These are phyloP conservation scores for Pythium rhizo-oryzae DNA, from an alignment of 352 stramenopile species.

Conservation along the genomic window DNA sequence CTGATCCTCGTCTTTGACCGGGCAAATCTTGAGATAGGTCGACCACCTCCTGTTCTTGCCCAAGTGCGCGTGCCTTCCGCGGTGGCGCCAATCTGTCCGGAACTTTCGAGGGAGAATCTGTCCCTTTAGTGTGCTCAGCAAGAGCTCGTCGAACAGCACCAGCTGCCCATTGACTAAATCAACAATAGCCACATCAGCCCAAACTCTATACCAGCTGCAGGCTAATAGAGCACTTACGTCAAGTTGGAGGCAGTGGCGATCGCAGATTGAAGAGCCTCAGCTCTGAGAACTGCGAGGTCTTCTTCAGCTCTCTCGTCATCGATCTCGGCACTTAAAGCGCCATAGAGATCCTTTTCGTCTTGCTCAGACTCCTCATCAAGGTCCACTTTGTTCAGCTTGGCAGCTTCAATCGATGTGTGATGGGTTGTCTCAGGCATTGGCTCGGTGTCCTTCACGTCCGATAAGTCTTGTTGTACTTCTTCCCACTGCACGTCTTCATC, in stretches of 20 bases:
- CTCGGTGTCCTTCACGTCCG: neutral
- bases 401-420: too few species aligned
- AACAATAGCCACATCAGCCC: neutral
- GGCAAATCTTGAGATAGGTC: conserved; percentile 3
- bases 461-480: conserved; percentile 30
- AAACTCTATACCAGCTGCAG: neutral
- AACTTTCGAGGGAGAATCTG: neutral
- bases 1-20: neutral
- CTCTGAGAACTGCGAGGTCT: conserved; percentile 60
- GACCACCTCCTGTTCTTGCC: neutral
- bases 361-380: conserved; percentile 34
- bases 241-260: conserved; percentile 85
- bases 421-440: neutral
- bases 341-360: conserved; percentile 46
- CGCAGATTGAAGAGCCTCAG: conserved; percentile 76
- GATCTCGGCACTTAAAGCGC: conserved; percentile 55
- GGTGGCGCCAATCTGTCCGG: neutral
- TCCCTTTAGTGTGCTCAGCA: conserved; percentile 55
- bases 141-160: conserved; percentile 74
- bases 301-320: conserved; percentile 72
- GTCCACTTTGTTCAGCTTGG: conserved; percentile 13
- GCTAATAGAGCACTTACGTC: conserved; percentile 44
- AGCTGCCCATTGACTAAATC: conserved; percentile 77
- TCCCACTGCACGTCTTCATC: conserved; percentile 57
- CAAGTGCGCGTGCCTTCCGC: neutral